A percentile compares a stretch with the other conserved stretches of the same genome.
These are phyloP conservation scores for Beverwykella pulmonaria DNA, from an alignment of 495 filamentous ascomycete genomes.

Conservation along the genomic window DNA sequence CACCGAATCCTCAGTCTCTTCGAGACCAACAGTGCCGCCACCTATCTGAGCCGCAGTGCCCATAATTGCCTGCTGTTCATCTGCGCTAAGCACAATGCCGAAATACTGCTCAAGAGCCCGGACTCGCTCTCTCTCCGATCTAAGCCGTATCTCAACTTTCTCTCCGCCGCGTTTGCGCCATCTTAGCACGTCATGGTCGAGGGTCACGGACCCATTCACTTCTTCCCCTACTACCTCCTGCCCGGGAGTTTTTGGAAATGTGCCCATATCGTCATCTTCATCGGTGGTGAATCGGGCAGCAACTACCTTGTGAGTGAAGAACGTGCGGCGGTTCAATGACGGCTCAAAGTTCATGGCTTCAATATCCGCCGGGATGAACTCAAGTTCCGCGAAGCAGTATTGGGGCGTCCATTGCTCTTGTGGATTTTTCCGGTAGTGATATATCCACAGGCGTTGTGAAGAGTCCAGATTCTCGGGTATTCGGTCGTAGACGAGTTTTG, in stretches of 20 bases:
- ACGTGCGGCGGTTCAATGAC: conserved; percentile 3
- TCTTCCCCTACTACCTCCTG: neutral
- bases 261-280: conserved; percentile 4
- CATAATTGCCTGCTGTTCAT: neutral
- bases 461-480: conserved; percentile 11
- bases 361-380: conserved; percentile 12
- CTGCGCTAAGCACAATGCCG: neutral
- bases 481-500: conserved; percentile 1
- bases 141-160: neutral
- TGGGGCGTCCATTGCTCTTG: neutral
- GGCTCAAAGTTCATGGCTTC: conserved; percentile 15
- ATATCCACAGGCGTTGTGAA: conserved; percentile 9
- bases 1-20: neutral
- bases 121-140: neutral
- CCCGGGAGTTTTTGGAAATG: conserved; percentile 2
- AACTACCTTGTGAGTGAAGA: conserved; percentile 18
- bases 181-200: neutral
- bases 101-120: neutral
- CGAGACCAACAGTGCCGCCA: neutral
- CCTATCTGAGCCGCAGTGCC: neutral
- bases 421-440: neutral
- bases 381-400: conserved; percentile 13
- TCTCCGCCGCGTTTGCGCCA: neutral
- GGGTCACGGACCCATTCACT: neutral
- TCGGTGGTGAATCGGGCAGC: conserved; percentile 4